phyloP scores from a whole-genome alignment of 2,329 filamentous ascomycete species.

The Elsinoe arachidis region DNA sequence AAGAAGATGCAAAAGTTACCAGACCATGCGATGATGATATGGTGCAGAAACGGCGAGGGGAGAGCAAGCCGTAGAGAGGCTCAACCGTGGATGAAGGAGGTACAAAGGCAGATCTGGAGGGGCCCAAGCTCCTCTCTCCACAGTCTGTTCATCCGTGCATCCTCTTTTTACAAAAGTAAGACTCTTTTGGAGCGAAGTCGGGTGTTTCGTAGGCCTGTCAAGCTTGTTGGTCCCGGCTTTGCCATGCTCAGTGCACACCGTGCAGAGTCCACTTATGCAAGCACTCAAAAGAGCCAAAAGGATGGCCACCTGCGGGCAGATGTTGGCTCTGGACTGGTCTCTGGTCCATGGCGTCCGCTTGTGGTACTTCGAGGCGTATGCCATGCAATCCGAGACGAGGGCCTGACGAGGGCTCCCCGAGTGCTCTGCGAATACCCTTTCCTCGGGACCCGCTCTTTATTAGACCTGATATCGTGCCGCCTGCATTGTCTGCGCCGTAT shows the following conservation, averaged over 20 bases:
- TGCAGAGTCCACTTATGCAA: background rate
- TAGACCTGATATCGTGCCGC: background rate
- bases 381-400: background rate
- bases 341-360: background rate
- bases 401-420: background rate
- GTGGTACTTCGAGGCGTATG: background rate
- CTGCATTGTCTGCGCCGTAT: background rate
- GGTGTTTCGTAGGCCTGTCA: background rate
- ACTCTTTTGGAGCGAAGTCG: no score
- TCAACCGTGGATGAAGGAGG: conserved; percentile 3
- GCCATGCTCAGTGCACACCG: background rate
- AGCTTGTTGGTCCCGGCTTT: background rate
- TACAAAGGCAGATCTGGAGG: background rate
- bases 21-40: background rate
- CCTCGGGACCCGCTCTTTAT: background rate
- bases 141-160: background rate
- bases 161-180: no score
- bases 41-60: background rate
- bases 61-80: conserved; percentile 5
- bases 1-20: background rate
- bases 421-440: background rate
- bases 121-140: conserved; percentile 1
- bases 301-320: background rate
- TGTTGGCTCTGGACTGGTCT: background rate
- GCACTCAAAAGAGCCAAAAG: background rate